Evolutionary conservation across 1,284 basidiomycete species (phyloP), one percentile per base, ranked within the genome.

Genomic region (Heterobasidion occidentale): DNA sequence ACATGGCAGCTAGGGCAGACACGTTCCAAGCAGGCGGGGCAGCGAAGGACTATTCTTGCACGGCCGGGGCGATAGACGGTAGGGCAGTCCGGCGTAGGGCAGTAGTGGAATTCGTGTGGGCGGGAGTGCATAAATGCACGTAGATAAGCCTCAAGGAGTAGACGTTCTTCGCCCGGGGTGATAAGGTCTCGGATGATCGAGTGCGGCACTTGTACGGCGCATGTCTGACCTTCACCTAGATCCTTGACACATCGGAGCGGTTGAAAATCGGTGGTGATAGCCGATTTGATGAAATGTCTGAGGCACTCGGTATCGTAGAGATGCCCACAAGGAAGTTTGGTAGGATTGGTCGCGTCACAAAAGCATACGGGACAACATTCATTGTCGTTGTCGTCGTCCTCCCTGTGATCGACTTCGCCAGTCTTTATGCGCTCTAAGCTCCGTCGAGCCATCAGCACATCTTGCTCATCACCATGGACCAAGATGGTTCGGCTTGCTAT

Each of bases 1-100:
- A 77, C 72, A 56, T 83, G 77, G 62, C 88, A 91, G 49, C 73
- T 69, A 1, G 83, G 71, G 65, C 88, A 91, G 55, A 90, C 86
- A n/a, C 81, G 78, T 5, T 77, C 63, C 17, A 89, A 74, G 63
- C 88, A 91, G 4, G 82, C 79, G 1, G 86, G 87, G 52, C 88
- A 91, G 52, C 86, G 84, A 35, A 89, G 67, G 9, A 79, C 71
- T 2, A 77, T 74, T 38, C 77, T 78, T 7, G 69, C 68, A 0
- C 77, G 71, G 1, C 74, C 76, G 3, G 70, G 64, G 36, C 84
- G 79, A 64, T 90, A 90, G 1, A 89, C 73, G 61, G 90, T 85
- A 0, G 74, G 73, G 62, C 88, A 90, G 64, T 90, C 86, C 0
- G 88, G 83, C 0, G 86, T 83, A 0, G 88, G 87, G 67, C 88